Evolutionary conservation across 257 asterid genomes (phyloP).

Genomic region (Schizonepeta tenuifolia): DNA sequence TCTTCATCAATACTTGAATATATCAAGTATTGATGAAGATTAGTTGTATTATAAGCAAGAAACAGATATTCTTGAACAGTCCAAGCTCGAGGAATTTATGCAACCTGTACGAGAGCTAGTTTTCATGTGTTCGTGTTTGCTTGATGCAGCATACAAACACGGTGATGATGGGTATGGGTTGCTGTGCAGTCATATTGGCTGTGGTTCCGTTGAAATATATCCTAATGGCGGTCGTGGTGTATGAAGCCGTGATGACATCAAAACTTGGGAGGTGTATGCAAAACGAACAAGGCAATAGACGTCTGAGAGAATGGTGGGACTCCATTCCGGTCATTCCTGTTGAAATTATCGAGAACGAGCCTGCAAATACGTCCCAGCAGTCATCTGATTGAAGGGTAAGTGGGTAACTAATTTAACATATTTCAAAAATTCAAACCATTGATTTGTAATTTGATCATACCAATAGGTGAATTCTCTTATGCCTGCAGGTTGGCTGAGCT

Average conservation of each 20-base stretch:
- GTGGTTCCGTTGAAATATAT: slow-evolving; percentile 68
- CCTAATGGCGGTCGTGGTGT: slow-evolving; percentile 44
- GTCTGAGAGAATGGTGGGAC: slow-evolving; percentile 93
- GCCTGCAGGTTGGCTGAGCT: neutral
- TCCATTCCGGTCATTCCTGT: slow-evolving; percentile 77
- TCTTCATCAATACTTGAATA: no score
- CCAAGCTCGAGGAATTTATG: no score
- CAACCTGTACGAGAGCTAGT: neutral
- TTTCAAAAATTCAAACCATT: neutral
- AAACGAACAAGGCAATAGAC: slow-evolving; percentile 64
- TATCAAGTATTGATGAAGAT: no score
- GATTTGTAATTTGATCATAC: neutral
- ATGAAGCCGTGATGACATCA: slow-evolving; percentile 50
- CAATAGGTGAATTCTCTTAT: neutral
- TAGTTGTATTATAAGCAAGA: no score
- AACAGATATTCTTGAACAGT: no score
- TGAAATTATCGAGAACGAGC: slow-evolving; percentile 46
- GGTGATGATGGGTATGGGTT: slow-evolving; percentile 54
- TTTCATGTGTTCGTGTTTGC: neutral
- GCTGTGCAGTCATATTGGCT: slow-evolving; percentile 48
- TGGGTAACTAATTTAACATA: neutral
- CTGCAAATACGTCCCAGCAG: neutral
- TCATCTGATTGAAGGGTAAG: neutral
- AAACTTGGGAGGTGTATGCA: slow-evolving; percentile 48
- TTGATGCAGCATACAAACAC: slow-evolving; percentile 62